Evolutionary conservation across 768 basidiomycete species (phyloP), one percentile per base, ranked within the genome.

Genomic region (Suillus placidus): DNA sequence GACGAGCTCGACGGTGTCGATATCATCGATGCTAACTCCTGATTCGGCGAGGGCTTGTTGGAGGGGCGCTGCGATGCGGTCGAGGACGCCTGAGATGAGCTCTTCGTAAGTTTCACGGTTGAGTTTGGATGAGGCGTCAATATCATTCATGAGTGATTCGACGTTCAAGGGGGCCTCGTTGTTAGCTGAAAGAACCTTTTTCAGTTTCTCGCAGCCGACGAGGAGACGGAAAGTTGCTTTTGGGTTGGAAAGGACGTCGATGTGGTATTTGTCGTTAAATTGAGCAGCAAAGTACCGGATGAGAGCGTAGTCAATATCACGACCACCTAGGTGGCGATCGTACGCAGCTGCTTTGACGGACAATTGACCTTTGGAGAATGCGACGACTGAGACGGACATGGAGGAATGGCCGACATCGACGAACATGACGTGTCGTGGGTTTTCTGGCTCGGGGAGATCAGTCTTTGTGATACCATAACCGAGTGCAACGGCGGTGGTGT

Each of bases 391-490:
- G 67, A 91, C 93, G 34, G 93, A 91, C 80, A 95, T 84, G 80
- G 88, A 87, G 7, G 94, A 93, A 83, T 99, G 97, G 60, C 97
- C 97, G 65, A 96, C 87, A 72, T 99, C 97, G 72, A 99, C 88
- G 73, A 99, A 98, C 68, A 91, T 92, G 77, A 99, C 89, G 77
- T 97, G 86, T 40, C 90, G 86, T 0, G 96, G 91, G 69, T 81
- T 83, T 67, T 96, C 95, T 40, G 88, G 76, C 16, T 91, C 88
- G 26, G 97, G 97, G 52, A 99, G 89, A 77, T 99, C 97, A 34
- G 92, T 88, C 80, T 99, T 99, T 70, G 97, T 99, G 84, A 99
- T 99, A 70, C 97, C 97, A 81, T 97, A 99, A 61, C 94, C 95
- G 76, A 99, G 91, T 47, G 97, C 97, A 64, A 91, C 86, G 62